Percentiles rank a stretch among this genome's conserved stretches.
phyloP scores from a whole-genome alignment of 805 yeast genomes.

The Debaryomyces tyrocola region DNA sequence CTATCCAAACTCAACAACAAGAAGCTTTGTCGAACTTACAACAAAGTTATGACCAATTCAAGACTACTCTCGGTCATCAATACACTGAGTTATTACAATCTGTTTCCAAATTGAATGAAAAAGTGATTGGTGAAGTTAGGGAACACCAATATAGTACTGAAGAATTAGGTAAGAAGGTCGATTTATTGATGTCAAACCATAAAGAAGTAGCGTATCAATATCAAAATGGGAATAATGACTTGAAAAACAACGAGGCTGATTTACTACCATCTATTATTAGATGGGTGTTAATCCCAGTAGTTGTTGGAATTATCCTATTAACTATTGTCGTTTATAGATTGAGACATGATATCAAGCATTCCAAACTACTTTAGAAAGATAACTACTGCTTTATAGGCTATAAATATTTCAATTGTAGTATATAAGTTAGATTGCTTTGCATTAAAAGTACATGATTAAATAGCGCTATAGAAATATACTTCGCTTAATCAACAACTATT shows the following conservation, averaged over 20 bases:
- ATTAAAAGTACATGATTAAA: neutral
- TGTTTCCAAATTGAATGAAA: slow-evolving; percentile 31
- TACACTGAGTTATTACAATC: slow-evolving; percentile 32
- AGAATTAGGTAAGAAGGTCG: slow-evolving; percentile 37
- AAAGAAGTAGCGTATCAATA: slow-evolving; percentile 35
- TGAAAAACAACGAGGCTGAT: slow-evolving; percentile 15
- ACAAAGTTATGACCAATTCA: slow-evolving; percentile 23
- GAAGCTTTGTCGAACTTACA: slow-evolving; percentile 16
- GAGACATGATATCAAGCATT: slow-evolving; percentile 62
- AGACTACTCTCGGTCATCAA: slow-evolving; percentile 26
- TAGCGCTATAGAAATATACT: neutral
- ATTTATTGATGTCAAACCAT: slow-evolving; percentile 40
- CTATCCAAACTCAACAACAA: slow-evolving; percentile 14
- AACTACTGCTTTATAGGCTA: neutral
- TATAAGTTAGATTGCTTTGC: neutral
- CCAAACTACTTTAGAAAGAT: slow-evolving; percentile 48
- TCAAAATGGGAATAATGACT: slow-evolving; percentile 9
- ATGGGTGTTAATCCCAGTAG: slow-evolving; percentile 44
- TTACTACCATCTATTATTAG: slow-evolving; percentile 25
- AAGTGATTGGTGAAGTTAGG: slow-evolving; percentile 41
- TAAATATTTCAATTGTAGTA: too few species aligned
- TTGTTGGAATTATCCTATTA: slow-evolving; percentile 39
- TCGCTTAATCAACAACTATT: slow-evolving; percentile 6
- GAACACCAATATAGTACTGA: slow-evolving; percentile 38
- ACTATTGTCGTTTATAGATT: slow-evolving; percentile 51